Evolutionary conservation across 1,284 basidiomycete genomes (phyloP), one percentile per base, ranked within the genome.

Genomic region (Pterula multifida): DNA sequence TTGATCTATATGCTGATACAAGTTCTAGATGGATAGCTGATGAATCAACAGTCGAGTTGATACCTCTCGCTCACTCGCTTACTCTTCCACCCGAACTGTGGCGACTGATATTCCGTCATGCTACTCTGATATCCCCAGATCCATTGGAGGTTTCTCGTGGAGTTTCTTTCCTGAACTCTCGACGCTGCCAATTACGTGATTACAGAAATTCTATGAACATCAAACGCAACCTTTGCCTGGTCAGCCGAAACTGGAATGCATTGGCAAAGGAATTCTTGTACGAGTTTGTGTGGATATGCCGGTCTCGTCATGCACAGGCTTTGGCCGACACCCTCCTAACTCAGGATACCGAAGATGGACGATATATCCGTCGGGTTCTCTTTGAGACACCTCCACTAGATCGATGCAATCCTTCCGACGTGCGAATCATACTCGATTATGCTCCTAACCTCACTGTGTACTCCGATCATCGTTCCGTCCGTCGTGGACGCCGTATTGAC

Each of bases 341-440:
- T 46, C 73, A 65, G 15, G 60, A 58, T 3, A 48, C 52, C 32
- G 63, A 58, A 21, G 72, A 70, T 42, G 81, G 82, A 11, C 66
- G 65, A 24, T 76, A 71, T 61, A 79, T 86, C 39, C 74, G 75
- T 23, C 68, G 76, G 3, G 62, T 86, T 19, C 81, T 84, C 57
- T 76, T 85, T 59, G 79, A 85, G 64, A 86, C 83, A 6, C 70
- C 72, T n/a, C 67, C 73, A 0, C 65, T 84, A 49, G 78, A 80
- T 50, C 73, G 78, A n/a, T 85, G 81, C 56, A 69, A 72, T 9
- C 78, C 81, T 12, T 69, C 69, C 4, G 81, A 85, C 58, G 67
- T 86, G 22, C 69, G 78, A 4, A 72, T 75, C 24, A 83, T 86
- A 50, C 66, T 86, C 46, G 78, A 80, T 53, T 72, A 78, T 54